Conservation (phyloP, 768 basidiomycete species). For the Wakefieldia striispora region DNA sequence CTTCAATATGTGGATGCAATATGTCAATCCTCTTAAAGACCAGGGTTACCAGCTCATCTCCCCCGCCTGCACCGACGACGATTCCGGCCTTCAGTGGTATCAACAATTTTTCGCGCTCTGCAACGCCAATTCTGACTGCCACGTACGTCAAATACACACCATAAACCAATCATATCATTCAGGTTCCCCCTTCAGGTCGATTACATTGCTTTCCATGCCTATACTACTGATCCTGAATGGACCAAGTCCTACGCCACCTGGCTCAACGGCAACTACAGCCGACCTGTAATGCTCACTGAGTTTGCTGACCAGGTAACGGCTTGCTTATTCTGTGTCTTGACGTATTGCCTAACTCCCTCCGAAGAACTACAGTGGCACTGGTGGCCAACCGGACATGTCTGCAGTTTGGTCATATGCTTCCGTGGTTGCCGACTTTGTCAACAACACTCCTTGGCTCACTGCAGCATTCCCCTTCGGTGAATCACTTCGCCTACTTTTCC, state of each 20-base stretch:
- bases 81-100: constrained; percentile 64
- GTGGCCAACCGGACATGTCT: constrained; percentile 33
- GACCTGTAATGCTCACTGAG: constrained; percentile 59
- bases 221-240: constrained; percentile 46
- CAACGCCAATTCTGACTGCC: constrained; percentile 34
- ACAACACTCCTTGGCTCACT: constrained; percentile 34
- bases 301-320: constrained; percentile 60
- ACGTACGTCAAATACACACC: constrained; percentile 37
- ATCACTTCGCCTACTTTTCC: constrained; percentile 5
- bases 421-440: constrained; percentile 40
- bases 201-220: constrained; percentile 63
- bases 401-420: constrained; percentile 48
- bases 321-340: neutral
- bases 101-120: constrained; percentile 52
- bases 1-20: constrained; percentile 53
- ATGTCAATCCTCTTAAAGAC: constrained; percentile 55
- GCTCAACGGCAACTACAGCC: constrained; percentile 43
- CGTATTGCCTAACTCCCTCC: neutral
- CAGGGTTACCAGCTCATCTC: constrained; percentile 58
- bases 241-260: constrained; percentile 52
- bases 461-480: constrained; percentile 61
- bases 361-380: constrained; percentile 52
- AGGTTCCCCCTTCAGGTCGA: constrained; percentile 44
- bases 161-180: neutral
- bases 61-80: constrained; percentile 66